These are phyloP conservation scores for Cenchrus purpureus DNA, from an alignment of 176 grass and related monocot species.

Conservation along the genomic window DNA sequence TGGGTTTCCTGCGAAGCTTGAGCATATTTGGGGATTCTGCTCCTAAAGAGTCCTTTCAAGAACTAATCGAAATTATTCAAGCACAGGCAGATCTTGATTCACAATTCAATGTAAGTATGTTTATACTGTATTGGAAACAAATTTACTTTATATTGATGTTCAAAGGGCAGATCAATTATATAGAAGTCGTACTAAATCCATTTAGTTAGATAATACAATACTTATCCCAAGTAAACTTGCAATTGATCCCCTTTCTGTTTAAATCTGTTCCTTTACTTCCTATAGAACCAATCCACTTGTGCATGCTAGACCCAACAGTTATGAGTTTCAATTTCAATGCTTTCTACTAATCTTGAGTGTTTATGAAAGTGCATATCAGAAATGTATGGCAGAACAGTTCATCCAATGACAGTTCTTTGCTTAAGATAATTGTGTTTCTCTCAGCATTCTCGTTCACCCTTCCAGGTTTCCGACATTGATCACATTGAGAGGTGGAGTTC, in stretches of 20 bases:
- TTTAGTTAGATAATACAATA: not conserved
- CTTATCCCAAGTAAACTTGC: not conserved
- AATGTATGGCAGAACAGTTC: not conserved
- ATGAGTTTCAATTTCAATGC: not conserved
- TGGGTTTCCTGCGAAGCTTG: conserved; percentile 91
- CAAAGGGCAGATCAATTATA: conserved; percentile 5
- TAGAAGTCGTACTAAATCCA: not conserved
- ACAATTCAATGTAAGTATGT: conserved; percentile 85
- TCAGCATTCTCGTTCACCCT: conserved; percentile 17
- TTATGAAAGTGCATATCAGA: not conserved
- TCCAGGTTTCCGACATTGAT: conserved; percentile 86
- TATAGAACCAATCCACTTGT: not conserved
- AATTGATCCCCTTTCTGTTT: not conserved
- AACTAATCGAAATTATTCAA: conserved; percentile 99
- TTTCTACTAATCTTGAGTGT: conserved; percentile 2
- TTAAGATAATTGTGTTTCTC: not conserved
- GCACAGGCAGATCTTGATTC: conserved; percentile 92
- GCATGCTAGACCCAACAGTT: not conserved
- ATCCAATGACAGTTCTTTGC: not conserved
- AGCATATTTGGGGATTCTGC: conserved; percentile 89
- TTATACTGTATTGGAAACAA: conserved; percentile 18
- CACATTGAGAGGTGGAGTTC: conserved; percentile 90
- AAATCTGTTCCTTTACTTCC: not conserved
- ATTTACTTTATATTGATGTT: conserved; percentile 20
- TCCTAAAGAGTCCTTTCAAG: conserved; percentile 85